Base-by-base conservation (phyloP, 441 rosid genomes). In the Jatropha multifida region DNA sequence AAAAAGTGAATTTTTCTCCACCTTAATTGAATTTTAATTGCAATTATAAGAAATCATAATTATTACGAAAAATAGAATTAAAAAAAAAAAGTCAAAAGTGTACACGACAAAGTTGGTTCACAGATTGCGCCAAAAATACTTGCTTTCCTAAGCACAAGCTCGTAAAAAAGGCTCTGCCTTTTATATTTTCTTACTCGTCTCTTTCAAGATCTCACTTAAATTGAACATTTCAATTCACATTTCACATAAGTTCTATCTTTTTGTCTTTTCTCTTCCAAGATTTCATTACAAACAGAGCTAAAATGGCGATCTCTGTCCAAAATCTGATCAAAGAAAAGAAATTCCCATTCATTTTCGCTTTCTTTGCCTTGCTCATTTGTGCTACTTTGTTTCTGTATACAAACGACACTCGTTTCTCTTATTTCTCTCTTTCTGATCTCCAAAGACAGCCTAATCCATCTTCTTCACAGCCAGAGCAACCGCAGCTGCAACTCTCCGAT, bases 351-450 rank as follows among this genome's bases (percentile, higher is more conserved):
- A 73, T 86, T 38, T 72, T 86, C 76, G 71, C 78, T 17, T 81
- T 83, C 82, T 79, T 83, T 0, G 1, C 81, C 27, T 74, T 86
- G 44, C 86, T 90, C 59, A n/a, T 85, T 55, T 73, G 78, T n/a
- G 76, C 80, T 63, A 48, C 83, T 38, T 18, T 86, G 78, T 78
- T 85, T 74, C 66, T 89, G 44, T 74, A 83, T 76, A 74, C 85
- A 20, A 60, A 77, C 80, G 76, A 77, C 38, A 58, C 76, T 60
- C 79, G 68, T 27, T 72, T 74, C 81, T 49, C 86, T 79, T 65
- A 62, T 75, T 78, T 81, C 66, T 75, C 89, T 52, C 23, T 80
- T 69, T 37, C 82, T 73, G 70, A 84, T 63, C 72, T 77, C 72
- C 79, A 70, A 46, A 59, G 26, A 23, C 71, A 60, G 7, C 55